Evolutionary conservation across 2,329 filamentous ascomycete genomes (phyloP).

Genomic region (Kalmusia sp.): DNA sequence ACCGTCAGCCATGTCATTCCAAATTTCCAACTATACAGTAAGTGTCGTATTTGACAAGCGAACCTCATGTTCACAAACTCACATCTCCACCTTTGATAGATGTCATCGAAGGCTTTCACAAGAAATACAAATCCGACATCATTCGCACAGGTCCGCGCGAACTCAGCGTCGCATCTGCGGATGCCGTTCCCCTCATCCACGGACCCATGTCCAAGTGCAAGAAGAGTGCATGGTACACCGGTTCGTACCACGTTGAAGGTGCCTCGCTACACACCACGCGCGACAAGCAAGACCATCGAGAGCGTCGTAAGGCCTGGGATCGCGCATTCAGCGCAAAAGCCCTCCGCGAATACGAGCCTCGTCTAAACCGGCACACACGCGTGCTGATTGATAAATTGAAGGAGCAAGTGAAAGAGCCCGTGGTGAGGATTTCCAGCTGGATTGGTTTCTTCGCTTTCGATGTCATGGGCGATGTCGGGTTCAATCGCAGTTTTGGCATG

Average conservation of each 20-base stretch:
- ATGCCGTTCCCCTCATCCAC: constrained; percentile 38
- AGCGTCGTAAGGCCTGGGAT: constrained; percentile 42
- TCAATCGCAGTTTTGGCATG: constrained; percentile 51
- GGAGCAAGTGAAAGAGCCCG: constrained; percentile 21
- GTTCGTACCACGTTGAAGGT: constrained; percentile 21
- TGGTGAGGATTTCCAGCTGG: constrained; percentile 40
- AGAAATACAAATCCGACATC: constrained; percentile 39
- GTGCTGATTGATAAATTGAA: constrained; percentile 33
- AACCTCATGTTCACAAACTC: neutral
- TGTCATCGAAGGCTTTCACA: constrained; percentile 29
- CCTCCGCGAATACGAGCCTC: constrained; percentile 44
- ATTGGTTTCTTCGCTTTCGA: constrained; percentile 55
- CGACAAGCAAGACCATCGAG: constrained; percentile 37
- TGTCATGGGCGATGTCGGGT: constrained; percentile 57
- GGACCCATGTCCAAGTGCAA: constrained; percentile 36
- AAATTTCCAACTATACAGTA: constrained; percentile 31
- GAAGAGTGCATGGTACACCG: constrained; percentile 39
- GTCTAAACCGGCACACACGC: constrained; percentile 38
- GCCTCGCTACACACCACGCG: constrained; percentile 36
- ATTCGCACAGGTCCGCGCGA: constrained; percentile 45
- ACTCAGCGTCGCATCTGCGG: constrained; percentile 35
- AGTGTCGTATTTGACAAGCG: neutral
- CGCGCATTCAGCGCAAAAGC: constrained; percentile 41
- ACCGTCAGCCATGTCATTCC: constrained; percentile 32
- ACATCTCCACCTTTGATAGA: neutral